Evolutionary conservation across 208 protist genomes (phyloP), one percentile per base, ranked within the genome.

Genomic region (Trichomonas gallinae): DNA sequence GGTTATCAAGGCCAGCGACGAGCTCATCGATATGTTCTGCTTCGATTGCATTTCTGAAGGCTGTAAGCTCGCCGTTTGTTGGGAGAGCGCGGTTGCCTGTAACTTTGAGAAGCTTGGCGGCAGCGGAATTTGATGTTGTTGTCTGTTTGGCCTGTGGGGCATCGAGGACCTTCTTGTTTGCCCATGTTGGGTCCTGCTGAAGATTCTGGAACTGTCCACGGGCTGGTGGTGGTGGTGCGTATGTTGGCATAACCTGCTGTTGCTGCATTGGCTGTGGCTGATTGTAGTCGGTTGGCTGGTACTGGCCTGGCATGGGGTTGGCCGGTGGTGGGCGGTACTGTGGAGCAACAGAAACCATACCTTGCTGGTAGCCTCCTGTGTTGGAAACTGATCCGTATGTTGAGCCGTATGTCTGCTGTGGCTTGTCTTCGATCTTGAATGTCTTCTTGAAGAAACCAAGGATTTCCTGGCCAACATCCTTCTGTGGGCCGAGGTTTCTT

Each of bases 41-140:
- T 8, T 31, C 40, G 40, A 44, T 48, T 17, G 40, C 10, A 44
- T 44, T 46, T 48, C 36, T 89, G 83, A 89, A 89, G 13, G 83
- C 83, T 44, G 83, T 48, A 46, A 89, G 34, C 42, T 89, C 83
- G 36, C 83, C 83, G 40, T 89, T 89, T 89, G 83, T 89, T 89
- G 83, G 83, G 36, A 89, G 83, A 89, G 83, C 83, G 6, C 83
- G 34, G 83, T 46, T 46, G 3, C 83, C 83, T 44, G 83, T 89
- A 48, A 89, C 83, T 89, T 89, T 89, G 10, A 89, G 40, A 21
- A 89, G 40, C 40, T 89, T 89, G 0, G 83, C 36, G 4, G 83
- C 83, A 44, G 83, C 34, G 31, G 83, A 44, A 17, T 89, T 40
- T 46, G 83, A 44, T n/a, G 36, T 31, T 46, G 17, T 10, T 31